Evolutionary conservation across 2,329 filamentous ascomycete species (phyloP).

Genomic region (Neofusicoccum ribis): DNA sequence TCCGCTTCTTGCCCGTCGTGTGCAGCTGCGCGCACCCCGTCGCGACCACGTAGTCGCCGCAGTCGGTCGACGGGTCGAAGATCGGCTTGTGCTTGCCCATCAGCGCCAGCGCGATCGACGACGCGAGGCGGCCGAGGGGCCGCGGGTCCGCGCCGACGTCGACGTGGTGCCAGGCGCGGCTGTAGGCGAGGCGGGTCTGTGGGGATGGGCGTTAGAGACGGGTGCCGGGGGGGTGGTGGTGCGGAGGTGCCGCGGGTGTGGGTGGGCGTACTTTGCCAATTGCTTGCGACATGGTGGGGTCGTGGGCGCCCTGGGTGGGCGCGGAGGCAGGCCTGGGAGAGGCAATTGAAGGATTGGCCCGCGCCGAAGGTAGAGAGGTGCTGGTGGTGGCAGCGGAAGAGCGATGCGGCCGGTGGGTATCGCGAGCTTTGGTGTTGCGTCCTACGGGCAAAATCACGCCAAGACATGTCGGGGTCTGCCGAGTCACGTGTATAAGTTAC

Average conservation of each 20-base stretch:
- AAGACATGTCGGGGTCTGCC: constrained; percentile 10
- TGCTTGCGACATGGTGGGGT: constrained; percentile 70
- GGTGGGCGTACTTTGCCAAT: constrained; percentile 65
- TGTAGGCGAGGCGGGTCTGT: constrained; percentile 94
- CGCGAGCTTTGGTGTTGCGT: constrained; percentile 6
- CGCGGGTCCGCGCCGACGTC: constrained; percentile 67
- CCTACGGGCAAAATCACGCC: constrained; percentile 18
- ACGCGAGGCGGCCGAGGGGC: constrained; percentile 86
- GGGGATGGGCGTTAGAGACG: constrained; percentile 1
- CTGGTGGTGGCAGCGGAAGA: background rate
- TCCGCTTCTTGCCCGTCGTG: constrained; percentile 87
- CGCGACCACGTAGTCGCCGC: constrained; percentile 97
- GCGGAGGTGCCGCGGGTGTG: constrained; percentile 8
- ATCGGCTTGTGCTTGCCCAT: constrained; percentile 99
- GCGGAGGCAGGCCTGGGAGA: background rate
- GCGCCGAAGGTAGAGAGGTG: background rate
- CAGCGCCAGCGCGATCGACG: constrained; percentile 78
- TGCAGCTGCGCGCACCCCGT: constrained; percentile 84
- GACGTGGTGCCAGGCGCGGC: constrained; percentile 92
- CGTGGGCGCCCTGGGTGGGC: constrained; percentile 25
- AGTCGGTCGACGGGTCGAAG: constrained; percentile 95
- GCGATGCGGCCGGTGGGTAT: background rate
- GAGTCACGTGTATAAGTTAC: background rate
- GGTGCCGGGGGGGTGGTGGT: background rate
- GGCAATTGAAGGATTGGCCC: background rate